Evolutionary conservation across 345 rosid species (phyloP).

Genomic region (Eucalyptus rudis): DNA sequence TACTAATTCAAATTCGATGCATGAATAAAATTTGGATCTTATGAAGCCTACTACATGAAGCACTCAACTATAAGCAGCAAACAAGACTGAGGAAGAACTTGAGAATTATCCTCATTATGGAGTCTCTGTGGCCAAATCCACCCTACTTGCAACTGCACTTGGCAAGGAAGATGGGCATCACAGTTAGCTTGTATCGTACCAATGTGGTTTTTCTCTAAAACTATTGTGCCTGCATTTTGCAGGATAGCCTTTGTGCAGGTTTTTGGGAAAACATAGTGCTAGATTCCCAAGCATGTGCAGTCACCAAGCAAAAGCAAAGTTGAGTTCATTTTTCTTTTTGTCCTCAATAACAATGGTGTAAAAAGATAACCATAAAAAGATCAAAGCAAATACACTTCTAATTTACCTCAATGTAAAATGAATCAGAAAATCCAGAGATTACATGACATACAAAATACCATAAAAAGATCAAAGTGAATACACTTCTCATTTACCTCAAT

Average conservation of each 20-base stretch:
- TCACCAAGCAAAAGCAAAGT: neutral
- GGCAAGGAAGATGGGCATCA: neutral
- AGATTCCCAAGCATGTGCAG: neutral
- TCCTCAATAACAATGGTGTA: neutral
- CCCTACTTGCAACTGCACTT: neutral
- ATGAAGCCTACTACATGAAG: neutral
- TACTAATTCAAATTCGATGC: neutral
- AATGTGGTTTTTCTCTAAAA: neutral
- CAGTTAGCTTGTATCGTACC: neutral
- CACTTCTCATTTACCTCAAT: slow-evolving; percentile 30
- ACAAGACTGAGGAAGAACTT: neutral
- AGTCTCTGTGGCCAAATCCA: neutral
- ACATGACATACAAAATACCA: slow-evolving; percentile 47
- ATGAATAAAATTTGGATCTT: neutral
- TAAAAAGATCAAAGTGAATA: neutral
- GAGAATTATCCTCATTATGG: neutral
- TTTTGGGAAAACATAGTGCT: neutral
- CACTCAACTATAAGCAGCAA: neutral
- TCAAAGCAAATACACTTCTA: neutral
- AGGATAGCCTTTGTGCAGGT: neutral
- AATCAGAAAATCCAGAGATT: slow-evolving; percentile 85
- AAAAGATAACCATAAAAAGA: neutral
- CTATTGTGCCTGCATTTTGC: neutral
- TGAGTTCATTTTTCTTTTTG: neutral
- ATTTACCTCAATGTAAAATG: slow-evolving; percentile 68